Conservation (phyloP, 164 flowering plant species). For the Vitis rupestris region DNA sequence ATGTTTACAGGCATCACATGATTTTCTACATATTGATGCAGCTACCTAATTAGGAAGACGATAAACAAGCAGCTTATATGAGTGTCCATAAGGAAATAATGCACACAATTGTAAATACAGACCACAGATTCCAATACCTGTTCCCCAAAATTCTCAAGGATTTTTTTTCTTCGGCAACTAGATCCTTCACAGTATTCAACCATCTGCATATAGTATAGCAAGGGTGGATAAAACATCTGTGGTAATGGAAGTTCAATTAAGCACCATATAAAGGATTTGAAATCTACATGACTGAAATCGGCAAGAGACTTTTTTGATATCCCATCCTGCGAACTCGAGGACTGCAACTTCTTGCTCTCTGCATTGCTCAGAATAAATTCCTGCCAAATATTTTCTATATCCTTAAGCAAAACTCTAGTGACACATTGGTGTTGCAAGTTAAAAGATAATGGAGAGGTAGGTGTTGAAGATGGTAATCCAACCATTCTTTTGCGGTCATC, state of each 20-base stretch:
- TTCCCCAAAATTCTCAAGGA: constrained; percentile 90
- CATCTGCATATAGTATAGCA: constrained; percentile 47
- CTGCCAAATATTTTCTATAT: constrained; percentile 32
- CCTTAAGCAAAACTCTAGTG: neutral
- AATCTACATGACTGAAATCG: constrained; percentile 61
- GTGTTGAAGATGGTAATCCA: constrained; percentile 3
- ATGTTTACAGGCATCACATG: constrained; percentile 92
- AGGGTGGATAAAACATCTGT: constrained; percentile 3
- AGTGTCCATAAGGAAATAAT: neutral
- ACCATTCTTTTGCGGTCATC: constrained; percentile 90
- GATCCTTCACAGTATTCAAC: constrained; percentile 80
- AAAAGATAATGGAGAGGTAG: neutral
- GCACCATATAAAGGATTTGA: constrained; percentile 1
- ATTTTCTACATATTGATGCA: constrained; percentile 57
- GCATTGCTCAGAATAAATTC: constrained; percentile 70
- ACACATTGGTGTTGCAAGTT: neutral
- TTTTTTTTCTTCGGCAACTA: constrained; percentile 81
- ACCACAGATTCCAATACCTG: constrained; percentile 45
- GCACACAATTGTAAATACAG: neutral
- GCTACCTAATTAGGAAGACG: constrained; percentile 41
- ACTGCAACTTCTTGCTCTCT: constrained; percentile 46
- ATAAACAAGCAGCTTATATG: neutral
- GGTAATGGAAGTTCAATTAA: neutral
- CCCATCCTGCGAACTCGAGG: constrained; percentile 41
- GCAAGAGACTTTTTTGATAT: constrained; percentile 51